Conservation (phyloP, 1,139 yeast species). For the Geotrichum cucujoidarum region DNA sequence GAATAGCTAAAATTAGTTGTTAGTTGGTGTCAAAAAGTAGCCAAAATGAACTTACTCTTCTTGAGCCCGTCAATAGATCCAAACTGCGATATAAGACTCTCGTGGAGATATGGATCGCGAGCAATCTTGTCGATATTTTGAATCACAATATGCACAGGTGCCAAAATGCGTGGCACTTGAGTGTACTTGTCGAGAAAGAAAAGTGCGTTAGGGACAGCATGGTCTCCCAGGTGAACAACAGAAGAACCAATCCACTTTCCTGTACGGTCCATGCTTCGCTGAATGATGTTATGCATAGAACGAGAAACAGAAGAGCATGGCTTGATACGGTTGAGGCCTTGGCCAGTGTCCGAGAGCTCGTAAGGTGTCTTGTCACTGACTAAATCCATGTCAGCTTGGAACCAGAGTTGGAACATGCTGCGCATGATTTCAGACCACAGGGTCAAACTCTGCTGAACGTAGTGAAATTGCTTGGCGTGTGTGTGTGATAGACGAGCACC, state of each 20-base stretch:
- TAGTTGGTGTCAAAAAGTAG: background rate
- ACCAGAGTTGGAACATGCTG: slow-evolving; percentile 69
- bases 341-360: slow-evolving; percentile 65
- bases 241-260: slow-evolving; percentile 71
- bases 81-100: slow-evolving; percentile 53
- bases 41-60: slow-evolving; percentile 27
- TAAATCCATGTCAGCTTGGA: slow-evolving; percentile 63
- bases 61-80: slow-evolving; percentile 50
- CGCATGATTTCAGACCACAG: slow-evolving; percentile 70
- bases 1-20: slow-evolving; percentile 35
- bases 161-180: slow-evolving; percentile 67
- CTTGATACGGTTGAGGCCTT: slow-evolving; percentile 68
- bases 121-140: slow-evolving; percentile 47
- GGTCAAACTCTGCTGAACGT: slow-evolving; percentile 63
- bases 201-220: slow-evolving; percentile 72
- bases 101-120: slow-evolving; percentile 45
- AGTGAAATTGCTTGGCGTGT: slow-evolving; percentile 62
- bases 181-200: slow-evolving; percentile 70
- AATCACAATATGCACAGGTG: slow-evolving; percentile 59
- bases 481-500: slow-evolving; percentile 68
- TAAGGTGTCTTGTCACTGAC: slow-evolving; percentile 45
- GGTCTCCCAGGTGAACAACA: slow-evolving; percentile 72
- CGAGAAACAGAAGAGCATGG: slow-evolving; percentile 61
- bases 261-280: slow-evolving; percentile 55
- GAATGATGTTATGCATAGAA: slow-evolving; percentile 60